Base-by-base conservation (phyloP, 1,139 yeast genomes). In the Yamadazyma dushanensis region DNA sequence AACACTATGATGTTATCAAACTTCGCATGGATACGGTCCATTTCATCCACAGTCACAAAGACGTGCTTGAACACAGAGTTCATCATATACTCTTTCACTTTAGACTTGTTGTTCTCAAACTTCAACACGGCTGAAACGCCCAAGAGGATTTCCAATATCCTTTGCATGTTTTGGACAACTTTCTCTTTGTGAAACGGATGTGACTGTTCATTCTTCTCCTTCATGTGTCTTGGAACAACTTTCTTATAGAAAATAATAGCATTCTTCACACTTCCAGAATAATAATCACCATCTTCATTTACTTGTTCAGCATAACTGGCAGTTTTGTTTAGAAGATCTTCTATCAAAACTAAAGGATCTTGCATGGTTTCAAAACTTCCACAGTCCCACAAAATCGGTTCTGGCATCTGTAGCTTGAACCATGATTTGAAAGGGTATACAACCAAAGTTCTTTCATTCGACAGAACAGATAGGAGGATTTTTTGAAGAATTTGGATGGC, bases 371-470 rank as follows among this genome's bases (percentile, higher is more conserved):
- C 25, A 10, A 28, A 32, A 25, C 29, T 32, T 2, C 31, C 30
- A 15, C 31, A 10, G 5, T 4, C 11, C 4, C 11, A 10, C 3
- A 16, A 16, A 5, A 34, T 27, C 3, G 14, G 16, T 6, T 17
- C 23, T 32, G 41, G 26, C 26, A 36, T 10, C 13, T 14, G 15
- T 16, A 27, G 8, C 15, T 28, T 7, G 27, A 36, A 18, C 40
- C 41, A 40, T 13, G 28, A 23, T 11, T 24, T 24, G 23, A 41
- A 39, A 2, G 56, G 51, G 1, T 65, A 46, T 2, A 76, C 45
- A 0, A 76, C 49, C 23, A 76, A 40, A 0, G 60, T 57, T 19
- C 66, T 53, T 31, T 66, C 66, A 36, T 60, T 62, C 14, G 46
- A 41, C 18, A 43, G 34, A 5, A 68, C 29, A 11, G 51, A 44